Evolutionary conservation across 139 green algal species (phyloP).

Genomic region (Chlamydomonas urium): DNA sequence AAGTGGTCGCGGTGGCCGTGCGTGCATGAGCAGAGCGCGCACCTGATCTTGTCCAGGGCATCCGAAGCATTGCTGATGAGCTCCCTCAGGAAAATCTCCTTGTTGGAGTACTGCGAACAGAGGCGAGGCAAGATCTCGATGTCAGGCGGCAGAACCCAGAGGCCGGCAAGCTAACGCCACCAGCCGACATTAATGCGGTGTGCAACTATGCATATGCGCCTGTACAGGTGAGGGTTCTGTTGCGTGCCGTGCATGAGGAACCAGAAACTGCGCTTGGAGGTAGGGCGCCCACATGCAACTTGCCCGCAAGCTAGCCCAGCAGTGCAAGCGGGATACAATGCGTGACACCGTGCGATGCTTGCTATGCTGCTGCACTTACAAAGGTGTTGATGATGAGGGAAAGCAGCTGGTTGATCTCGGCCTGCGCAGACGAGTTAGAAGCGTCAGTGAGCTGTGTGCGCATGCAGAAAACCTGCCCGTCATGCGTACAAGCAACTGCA

Average conservation of each 20-base stretch:
- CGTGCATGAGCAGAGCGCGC: no score
- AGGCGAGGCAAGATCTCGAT: neutral
- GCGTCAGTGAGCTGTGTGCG: conserved; percentile 18
- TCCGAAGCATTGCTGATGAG: conserved; percentile 94
- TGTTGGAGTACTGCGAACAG: conserved; percentile 7
- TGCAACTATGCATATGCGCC: no score
- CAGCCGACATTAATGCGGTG: no score
- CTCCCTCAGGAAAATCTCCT: conserved; percentile 95
- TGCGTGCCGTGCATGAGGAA: no score
- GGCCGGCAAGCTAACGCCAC: no score
- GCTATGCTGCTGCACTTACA: no score
- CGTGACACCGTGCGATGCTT: no score
- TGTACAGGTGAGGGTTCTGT: no score
- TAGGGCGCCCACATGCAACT: neutral
- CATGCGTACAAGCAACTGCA: neutral
- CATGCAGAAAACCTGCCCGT: neutral
- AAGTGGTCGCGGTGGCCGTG: no score
- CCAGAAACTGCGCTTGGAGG: no score
- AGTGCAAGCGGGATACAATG: no score
- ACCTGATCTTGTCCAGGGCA: conserved; percentile 97
- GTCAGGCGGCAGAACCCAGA: neutral
- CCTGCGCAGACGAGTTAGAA: conserved; percentile 77
- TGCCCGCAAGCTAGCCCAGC: no score
- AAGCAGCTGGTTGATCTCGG: conserved; percentile 99
- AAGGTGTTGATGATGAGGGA: conserved; percentile 99